Evolutionary conservation across 768 basidiomycete species (phyloP), one percentile per base, ranked within the genome.

Genomic region (Cystobasidium onofrii): DNA sequence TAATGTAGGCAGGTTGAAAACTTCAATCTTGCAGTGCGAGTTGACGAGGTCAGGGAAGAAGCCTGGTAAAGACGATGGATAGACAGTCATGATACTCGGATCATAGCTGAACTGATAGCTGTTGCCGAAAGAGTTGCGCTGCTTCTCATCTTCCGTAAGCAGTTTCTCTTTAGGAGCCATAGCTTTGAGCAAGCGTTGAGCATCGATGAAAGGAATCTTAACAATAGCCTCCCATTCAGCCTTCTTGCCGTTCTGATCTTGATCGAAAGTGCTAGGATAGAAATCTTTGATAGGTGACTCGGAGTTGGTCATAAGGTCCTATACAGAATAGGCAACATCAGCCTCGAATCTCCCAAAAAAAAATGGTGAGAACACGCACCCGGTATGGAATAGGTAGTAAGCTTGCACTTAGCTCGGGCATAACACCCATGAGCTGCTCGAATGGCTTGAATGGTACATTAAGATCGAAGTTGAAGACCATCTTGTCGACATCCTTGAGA

Each of bases 211-310:
- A 0, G 96, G 96, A 76, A 99, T 97, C 83, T 98, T 98, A 67
- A 99, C 92, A 64, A 98, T 87, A 0, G 96, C 95, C 81, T 99
- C 96, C 96, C 96, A 99, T 29, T 97, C 95, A 77, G 90, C 88
- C 80, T 93, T 98, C 86, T 99, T 99, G 36, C 96, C 96, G 77
- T 99, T 98, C 79, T 96, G 82, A 82, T 99, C 96, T 76, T 86
- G 87, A 76, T 91, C 92, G 76, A 98, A 98, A 65, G 92, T 88
- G 18, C 84, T 76, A 1, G 96, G 96, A 80, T 99, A 99, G 83
- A 98, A 98, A 79, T 95, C 91, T 61, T 91, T 80, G 77, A 99
- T 96, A 0, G 91, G 86, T 1, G 95, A 98, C 75, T 85, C 88
- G 1, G 86, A 81, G 76, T 89, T 87, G 75, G 84, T 87, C 95